A percentile compares a stretch with the other conserved stretches of the same genome.
These are phyloP conservation scores for Trametes villosa DNA, from an alignment of 768 basidiomycete genomes.

Conservation along the genomic window DNA sequence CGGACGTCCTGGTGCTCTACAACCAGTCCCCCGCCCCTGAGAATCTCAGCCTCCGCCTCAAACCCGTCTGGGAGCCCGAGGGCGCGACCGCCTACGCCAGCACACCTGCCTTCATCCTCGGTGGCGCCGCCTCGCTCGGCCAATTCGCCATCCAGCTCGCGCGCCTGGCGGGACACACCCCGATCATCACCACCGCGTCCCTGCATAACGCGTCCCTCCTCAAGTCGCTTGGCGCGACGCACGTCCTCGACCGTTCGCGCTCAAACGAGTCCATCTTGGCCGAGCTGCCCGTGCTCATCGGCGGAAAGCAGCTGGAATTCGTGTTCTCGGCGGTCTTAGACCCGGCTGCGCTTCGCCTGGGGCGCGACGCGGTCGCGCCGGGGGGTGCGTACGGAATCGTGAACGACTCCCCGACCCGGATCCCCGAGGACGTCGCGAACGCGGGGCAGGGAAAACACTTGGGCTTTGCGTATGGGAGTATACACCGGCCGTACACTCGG, in stretches of 20 bases:
- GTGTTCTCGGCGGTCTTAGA: constrained; percentile 27
- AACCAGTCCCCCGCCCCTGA: background rate
- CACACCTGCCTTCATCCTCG: constrained; percentile 8
- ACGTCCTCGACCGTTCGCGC: constrained; percentile 33
- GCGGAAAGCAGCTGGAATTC: constrained; percentile 24
- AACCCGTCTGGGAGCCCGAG: constrained; percentile 13
- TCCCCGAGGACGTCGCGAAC: background rate
- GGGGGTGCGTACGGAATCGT: constrained; percentile 18
- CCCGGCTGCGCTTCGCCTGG: constrained; percentile 18
- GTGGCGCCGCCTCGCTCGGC: constrained; percentile 6
- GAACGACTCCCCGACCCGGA: background rate
- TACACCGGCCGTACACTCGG: constrained; percentile 12
- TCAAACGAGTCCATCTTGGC: constrained; percentile 17
- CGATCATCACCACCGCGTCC: constrained; percentile 26
- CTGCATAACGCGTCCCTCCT: constrained; percentile 16
- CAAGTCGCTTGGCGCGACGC: constrained; percentile 24
- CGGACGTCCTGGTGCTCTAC: background rate
- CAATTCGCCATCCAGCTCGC: constrained; percentile 24
- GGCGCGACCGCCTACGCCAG: background rate
- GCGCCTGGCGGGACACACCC: constrained; percentile 19
- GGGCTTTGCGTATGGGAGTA: constrained; percentile 15
- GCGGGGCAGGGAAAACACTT: constrained; percentile 26
- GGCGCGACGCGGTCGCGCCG: constrained; percentile 29
- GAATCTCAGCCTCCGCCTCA: constrained; percentile 7
- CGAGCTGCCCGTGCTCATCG: constrained; percentile 24